Percentiles rank a stretch among this genome's conserved stretches.
phyloP scores from a whole-genome alignment of 768 basidiomycete genomes.

The Leccinum boreale region DNA sequence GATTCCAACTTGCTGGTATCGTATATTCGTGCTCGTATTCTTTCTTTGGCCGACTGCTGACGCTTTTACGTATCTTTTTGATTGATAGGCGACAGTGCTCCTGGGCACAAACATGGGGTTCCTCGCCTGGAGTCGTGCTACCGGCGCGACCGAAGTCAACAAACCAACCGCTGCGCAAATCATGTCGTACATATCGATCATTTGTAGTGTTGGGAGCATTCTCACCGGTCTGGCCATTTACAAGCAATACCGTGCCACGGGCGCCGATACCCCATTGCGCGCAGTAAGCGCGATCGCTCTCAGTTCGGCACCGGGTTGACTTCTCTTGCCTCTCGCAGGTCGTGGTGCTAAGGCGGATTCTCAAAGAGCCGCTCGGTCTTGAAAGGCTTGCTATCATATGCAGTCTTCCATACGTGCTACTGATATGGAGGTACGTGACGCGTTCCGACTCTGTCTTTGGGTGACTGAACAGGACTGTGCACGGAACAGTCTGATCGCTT shows the following conservation, averaged over 20 bases:
- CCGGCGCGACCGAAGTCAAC: not conserved
- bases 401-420: slow-evolving; percentile 38
- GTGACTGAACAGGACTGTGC: not conserved
- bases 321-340: slow-evolving; percentile 13
- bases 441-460: not conserved
- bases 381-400: slow-evolving; percentile 39
- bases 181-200: slow-evolving; percentile 26
- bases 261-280: slow-evolving; percentile 29
- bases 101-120: slow-evolving; percentile 25
- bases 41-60: not conserved
- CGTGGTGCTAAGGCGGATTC: slow-evolving; percentile 25
- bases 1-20: slow-evolving; percentile 30
- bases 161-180: slow-evolving; percentile 23
- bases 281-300: slow-evolving; percentile 16
- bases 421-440: slow-evolving; percentile 28
- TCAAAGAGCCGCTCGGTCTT: slow-evolving; percentile 26
- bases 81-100: slow-evolving; percentile 27
- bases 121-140: slow-evolving; percentile 16
- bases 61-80: not conserved
- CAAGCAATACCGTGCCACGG: slow-evolving; percentile 32
- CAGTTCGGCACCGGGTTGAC: not conserved
- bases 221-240: slow-evolving; percentile 29
- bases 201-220: slow-evolving; percentile 30
- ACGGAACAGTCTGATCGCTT: slow-evolving; percentile 31
- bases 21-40: not conserved